These are phyloP conservation scores for Leishmania lainsoni DNA, from an alignment of 208 protist genomes.

Conservation along the genomic window DNA sequence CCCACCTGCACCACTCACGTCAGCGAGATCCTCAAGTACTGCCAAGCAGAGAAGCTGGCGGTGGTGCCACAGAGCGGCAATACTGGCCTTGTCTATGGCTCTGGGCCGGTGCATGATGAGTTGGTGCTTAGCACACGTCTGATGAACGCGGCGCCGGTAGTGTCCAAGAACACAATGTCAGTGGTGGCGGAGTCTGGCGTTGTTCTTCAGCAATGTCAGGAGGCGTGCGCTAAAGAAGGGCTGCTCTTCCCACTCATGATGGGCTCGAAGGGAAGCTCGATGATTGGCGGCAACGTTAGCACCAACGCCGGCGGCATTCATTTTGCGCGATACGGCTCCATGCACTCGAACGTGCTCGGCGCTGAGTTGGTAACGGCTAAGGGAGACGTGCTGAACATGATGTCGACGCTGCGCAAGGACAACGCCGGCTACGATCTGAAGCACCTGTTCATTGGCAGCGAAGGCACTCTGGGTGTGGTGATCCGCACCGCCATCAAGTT, in stretches of 20 bases:
- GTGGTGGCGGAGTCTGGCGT: slow-evolving; percentile 88
- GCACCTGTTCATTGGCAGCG: slow-evolving; percentile 97
- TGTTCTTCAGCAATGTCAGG: slow-evolving; percentile 91
- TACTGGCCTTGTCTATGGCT: slow-evolving; percentile 96
- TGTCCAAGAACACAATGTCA: slow-evolving; percentile 71
- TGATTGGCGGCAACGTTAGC: slow-evolving; percentile 96
- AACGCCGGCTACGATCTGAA: slow-evolving; percentile 97
- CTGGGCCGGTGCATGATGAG: slow-evolving; percentile 90
- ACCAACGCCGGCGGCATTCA: slow-evolving; percentile 98
- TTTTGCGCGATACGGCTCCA: slow-evolving; percentile 94
- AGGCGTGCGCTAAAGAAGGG: slow-evolving; percentile 62
- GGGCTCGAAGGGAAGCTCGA: slow-evolving; percentile 95
- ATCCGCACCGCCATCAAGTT: slow-evolving; percentile 79
- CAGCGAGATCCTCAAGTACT: slow-evolving; percentile 89
- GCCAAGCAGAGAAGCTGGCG: slow-evolving; percentile 89
- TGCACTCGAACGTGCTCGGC: slow-evolving; percentile 95
- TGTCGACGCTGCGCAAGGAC: slow-evolving; percentile 94
- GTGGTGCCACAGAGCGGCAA: slow-evolving; percentile 97
- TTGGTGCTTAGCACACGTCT: slow-evolving; percentile 86
- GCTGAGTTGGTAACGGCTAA: slow-evolving; percentile 91
- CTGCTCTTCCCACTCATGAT: slow-evolving; percentile 96
- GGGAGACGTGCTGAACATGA: slow-evolving; percentile 75
- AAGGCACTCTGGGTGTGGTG: slow-evolving; percentile 96
- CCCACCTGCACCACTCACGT: slow-evolving; percentile 65
- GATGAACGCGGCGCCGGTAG: slow-evolving; percentile 91